Base-by-base conservation (phyloP, 768 basidiomycete genomes). In the Exidia glandulosa region DNA sequence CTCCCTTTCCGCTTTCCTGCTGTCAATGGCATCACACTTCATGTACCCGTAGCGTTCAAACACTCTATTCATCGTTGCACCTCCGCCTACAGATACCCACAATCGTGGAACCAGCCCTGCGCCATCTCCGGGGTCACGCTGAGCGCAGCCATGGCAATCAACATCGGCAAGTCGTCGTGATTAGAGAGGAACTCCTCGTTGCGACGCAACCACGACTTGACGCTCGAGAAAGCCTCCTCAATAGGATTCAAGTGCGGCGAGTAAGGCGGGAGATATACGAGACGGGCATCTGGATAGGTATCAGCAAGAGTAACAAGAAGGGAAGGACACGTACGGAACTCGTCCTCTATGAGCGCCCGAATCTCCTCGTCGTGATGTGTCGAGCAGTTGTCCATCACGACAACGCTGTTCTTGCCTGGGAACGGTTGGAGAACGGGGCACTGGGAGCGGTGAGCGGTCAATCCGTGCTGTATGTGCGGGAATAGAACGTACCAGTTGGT, bases 201-300 rank as follows among this genome's bases (percentile, higher is more conserved):
- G n/a, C 47, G 54, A 45, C 58, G 56, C 2, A 70, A 55, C 19
- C 58, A 67, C 12, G 67, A 56, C 54, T 72, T 72, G 32, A 72
- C 54, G 19, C 61, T 27, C n/a, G 64, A 62, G 59, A 73, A 73
- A 13, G 66, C 62, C 34, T 69, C 66, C 52, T 75, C 73, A 45
- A 76, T 75, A 0, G 74, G 75, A 60, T 76, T 75, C 57, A 67
- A 69, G 59, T 76, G 71, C 0, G 73, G 75, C 1, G 70, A 76
- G 56, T 76, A 75, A 12, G 73, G 70, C 16, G 69, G 72, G 2
- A 74, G 61, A 59, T 70, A 72, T 9, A 61, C 33, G 56, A 30
- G 34, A 27, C 31, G 9, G 2, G 29, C 34, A 19, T 32, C 37
- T 31, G 25, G 19, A n/a, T n/a, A 7, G 31, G 29, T 50, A 16